Conservation (phyloP, 2,329 filamentous ascomycete species). For the Neobulgaria alba region DNA sequence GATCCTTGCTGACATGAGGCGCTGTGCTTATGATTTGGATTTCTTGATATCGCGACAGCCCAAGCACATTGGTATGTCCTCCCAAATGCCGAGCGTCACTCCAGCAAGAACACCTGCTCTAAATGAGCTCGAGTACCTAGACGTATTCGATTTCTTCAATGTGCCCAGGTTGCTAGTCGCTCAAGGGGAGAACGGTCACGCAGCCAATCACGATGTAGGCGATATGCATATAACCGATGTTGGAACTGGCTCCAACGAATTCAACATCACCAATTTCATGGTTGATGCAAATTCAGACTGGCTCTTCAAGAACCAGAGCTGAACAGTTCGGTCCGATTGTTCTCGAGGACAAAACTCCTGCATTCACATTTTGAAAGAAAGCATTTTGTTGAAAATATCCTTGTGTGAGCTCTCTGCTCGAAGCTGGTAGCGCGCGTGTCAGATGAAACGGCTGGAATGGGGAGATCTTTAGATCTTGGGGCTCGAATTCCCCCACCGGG, state of each 20-base stretch:
- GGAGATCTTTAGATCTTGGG: not conserved
- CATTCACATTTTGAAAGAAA: too few species aligned
- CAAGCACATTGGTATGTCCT: conserved; percentile 27
- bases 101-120: conserved; percentile 62
- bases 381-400: too few species aligned
- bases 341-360: not conserved
- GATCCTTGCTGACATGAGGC: conserved; percentile 84
- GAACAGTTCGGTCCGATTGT: conserved; percentile 1
- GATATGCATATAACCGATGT: conserved; percentile 27
- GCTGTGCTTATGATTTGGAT: conserved; percentile 84
- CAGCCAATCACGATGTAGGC: conserved; percentile 19
- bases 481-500: not conserved
- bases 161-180: conserved; percentile 61
- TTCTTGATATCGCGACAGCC: conserved; percentile 75
- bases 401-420: too few species aligned
- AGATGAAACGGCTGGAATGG: not conserved
- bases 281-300: conserved; percentile 66
- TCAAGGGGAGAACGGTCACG: conserved; percentile 23
- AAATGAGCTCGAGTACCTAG: conserved; percentile 82
- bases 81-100: conserved; percentile 44
- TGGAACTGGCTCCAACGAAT: conserved; percentile 41
- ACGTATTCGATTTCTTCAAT: conserved; percentile 94
- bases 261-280: conserved; percentile 73
- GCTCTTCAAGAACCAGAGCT: conserved; percentile 50
- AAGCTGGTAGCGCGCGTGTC: too few species aligned